Evolutionary conservation across 495 filamentous ascomycete genomes (phyloP).

Genomic region (Entonaema liquescens): DNA sequence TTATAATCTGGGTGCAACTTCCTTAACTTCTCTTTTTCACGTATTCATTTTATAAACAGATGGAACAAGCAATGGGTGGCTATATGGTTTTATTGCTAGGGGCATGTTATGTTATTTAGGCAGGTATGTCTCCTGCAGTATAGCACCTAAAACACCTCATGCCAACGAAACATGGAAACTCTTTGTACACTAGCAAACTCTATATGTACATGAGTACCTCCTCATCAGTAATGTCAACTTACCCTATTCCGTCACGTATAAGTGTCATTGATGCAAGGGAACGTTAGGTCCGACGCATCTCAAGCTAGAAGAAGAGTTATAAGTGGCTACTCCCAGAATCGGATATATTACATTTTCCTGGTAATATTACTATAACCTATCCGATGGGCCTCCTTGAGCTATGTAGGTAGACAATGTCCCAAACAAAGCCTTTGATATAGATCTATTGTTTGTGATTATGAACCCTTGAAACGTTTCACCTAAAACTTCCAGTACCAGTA

Average conservation of each 20-base stretch:
- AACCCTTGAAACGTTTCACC: background rate
- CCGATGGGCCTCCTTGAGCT: background rate
- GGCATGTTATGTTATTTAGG: background rate
- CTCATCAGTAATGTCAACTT: background rate
- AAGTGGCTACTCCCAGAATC: background rate
- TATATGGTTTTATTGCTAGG: background rate
- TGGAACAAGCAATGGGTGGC: background rate
- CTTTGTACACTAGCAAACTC: background rate
- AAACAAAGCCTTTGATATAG: background rate
- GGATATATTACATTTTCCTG: background rate
- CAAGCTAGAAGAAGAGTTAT: background rate
- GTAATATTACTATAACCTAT: background rate
- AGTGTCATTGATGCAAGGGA: background rate
- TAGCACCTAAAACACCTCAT: background rate
- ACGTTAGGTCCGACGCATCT: background rate
- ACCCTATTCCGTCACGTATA: background rate
- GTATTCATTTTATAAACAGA: background rate
- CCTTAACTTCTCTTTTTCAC: background rate
- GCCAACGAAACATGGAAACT: background rate
- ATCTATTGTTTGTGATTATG: background rate
- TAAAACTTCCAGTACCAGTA: background rate
- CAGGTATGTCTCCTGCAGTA: background rate
- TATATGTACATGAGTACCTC: background rate
- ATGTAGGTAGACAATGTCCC: background rate
- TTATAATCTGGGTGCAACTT: background rate